Evolutionary conservation across 2,329 filamentous ascomycete genomes (phyloP).

Genomic region (Hymenoscyphus linearis): DNA sequence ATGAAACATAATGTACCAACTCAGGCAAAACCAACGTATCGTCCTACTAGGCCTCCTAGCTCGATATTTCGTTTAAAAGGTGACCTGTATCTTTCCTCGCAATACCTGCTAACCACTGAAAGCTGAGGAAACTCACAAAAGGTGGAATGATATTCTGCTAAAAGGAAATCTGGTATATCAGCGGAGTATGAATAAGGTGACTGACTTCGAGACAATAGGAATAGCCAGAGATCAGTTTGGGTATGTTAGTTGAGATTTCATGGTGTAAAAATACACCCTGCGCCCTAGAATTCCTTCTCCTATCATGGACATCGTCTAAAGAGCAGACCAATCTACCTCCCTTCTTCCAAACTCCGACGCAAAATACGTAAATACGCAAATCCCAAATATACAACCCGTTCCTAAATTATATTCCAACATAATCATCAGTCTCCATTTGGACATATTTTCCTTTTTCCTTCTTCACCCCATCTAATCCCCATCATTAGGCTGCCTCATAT

Average conservation of each 20-base stretch:
- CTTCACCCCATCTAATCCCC: conserved; percentile 34
- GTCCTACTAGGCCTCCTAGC: too few relatives aligned
- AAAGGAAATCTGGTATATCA: not conserved
- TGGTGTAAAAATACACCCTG: not conserved
- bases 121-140: too few relatives aligned
- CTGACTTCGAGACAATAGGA: not conserved
- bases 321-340: not conserved
- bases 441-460: not conserved
- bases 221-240: not conserved
- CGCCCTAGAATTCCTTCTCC: not conserved
- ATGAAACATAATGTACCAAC: too few relatives aligned
- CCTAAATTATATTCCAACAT: not conserved
- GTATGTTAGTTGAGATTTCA: not conserved
- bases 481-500: conserved; percentile 73
- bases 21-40: too few relatives aligned
- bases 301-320: not conserved
- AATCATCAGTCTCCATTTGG: not conserved
- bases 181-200: not conserved
- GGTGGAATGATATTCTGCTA: not conserved
- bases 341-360: not conserved
- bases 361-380: not conserved
- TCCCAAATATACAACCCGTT: not conserved
- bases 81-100: too few relatives aligned
- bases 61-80: too few relatives aligned
- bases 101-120: too few relatives aligned